A percentile compares a stretch with the other conserved stretches of the same genome.
phyloP scores from a whole-genome alignment of 306 rosid genomes.

The Trifolium repens region DNA sequence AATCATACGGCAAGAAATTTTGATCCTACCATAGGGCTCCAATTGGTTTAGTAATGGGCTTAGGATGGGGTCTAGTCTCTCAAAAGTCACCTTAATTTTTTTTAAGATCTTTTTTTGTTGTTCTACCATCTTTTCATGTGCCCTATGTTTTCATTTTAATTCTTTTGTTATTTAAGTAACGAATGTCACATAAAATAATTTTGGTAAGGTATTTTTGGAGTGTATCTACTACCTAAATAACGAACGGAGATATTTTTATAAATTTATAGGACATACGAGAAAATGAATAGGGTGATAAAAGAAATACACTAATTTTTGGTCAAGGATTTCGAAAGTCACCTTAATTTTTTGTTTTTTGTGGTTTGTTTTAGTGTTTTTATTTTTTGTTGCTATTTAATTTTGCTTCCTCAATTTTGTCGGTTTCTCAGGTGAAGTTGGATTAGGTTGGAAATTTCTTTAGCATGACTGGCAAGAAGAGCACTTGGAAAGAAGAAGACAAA shows the following conservation, averaged over 20 bases:
- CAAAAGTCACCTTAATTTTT: slow-evolving; percentile 1
- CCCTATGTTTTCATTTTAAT: no score
- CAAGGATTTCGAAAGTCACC: slow-evolving; percentile 29
- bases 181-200: no score
- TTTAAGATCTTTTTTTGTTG: no score
- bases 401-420: slow-evolving; percentile 37
- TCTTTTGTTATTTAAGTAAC: no score
- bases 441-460: slow-evolving; percentile 47
- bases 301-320: neutral
- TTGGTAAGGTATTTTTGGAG: no score
- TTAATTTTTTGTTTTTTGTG: neutral
- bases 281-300: no score
- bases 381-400: neutral
- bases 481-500: slow-evolving; percentile 37
- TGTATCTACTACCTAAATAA: no score
- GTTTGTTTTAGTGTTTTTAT: neutral
- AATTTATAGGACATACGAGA: no score
- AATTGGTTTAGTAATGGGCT: slow-evolving; percentile 38
- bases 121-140: no score
- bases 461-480: slow-evolving; percentile 48
- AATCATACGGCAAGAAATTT: no score
- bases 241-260: no score
- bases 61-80: slow-evolving; percentile 43
- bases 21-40: neutral
- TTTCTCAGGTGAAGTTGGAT: slow-evolving; percentile 53